Evolutionary conservation across 306 rosid genomes (phyloP), one percentile per base, ranked within the genome.

Genomic region (Argentina anserina): DNA sequence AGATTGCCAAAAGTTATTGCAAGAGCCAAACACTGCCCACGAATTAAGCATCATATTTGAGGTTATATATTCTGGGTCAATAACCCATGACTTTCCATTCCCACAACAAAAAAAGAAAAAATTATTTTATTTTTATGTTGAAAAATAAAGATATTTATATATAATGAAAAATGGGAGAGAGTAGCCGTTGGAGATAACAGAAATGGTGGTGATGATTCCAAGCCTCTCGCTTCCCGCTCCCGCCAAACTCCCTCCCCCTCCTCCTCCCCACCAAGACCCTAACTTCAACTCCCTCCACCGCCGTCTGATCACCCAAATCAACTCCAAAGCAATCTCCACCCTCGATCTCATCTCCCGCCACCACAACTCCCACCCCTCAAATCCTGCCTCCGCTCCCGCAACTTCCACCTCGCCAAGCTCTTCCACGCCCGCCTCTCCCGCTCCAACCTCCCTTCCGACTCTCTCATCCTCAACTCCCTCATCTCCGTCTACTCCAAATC

Each of bases 281-380:
- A 62, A 34, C 46, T 75, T 41, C 29, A 36, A 55, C 10, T 20
- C 21, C 7, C 70, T 59, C 69, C 60, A 3, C 7, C 46, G 31
- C 49, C 79, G 67, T 14, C 28, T 66, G 37, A 55, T 75, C 67
- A 15, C 28, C 67, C 71, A 75, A 15, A 46, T 41, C 34, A 31
- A 66, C 65, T 58, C 39, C 65, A 13, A 64, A 20, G 72, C 76
- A 39, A 70, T 70, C 71, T 62, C 81, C 47, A 77, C 81, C 75
- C 76, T 60, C 6, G 71, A 70, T 62, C 71, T 77, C 65, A 61
- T 77, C 75, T 8, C 60, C 25, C 33, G 5, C 18, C 64, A 9
- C 71, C 65, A 47, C 75, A 60, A 34, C 69, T 76, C 80, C 34
- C 75, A 60, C 71, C 75, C 65, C 75, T 76, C 80, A 69, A 70